Percentiles rank a stretch among this genome's conserved stretches.
Evolutionary conservation across 352 stramenopile genomes (phyloP).

Genomic region (Globisporangium nunn): DNA sequence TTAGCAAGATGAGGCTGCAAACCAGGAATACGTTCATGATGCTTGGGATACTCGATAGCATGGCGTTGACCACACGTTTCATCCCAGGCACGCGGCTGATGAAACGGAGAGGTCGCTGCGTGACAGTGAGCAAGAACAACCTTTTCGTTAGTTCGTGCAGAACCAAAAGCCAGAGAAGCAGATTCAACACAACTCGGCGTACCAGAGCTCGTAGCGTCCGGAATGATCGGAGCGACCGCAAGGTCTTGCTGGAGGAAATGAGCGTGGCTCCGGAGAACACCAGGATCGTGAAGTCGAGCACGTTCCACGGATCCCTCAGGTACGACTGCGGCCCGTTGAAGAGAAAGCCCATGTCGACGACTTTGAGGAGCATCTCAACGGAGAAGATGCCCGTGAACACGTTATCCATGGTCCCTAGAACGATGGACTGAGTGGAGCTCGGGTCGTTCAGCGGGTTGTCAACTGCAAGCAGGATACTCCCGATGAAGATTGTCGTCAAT

Average conservation of each 20-base stretch:
- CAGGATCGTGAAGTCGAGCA: constrained; percentile 68
- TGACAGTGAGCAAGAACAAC: background rate
- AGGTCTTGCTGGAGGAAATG: constrained; percentile 29
- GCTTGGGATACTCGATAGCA: constrained; percentile 64
- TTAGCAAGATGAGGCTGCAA: constrained; percentile 85
- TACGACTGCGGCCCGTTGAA: constrained; percentile 51
- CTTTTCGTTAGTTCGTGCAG: background rate
- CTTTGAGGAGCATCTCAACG: constrained; percentile 71
- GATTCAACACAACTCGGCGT: constrained; percentile 3
- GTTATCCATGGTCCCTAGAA: constrained; percentile 33
- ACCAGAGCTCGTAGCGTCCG: constrained; percentile 59
- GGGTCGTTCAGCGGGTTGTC: constrained; percentile 61
- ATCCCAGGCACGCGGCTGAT: constrained; percentile 62
- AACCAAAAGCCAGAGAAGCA: background rate
- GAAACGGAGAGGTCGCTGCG: constrained; percentile 45
- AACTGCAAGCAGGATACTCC: constrained; percentile 48
- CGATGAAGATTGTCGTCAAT: constrained; percentile 54
- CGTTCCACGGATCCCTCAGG: constrained; percentile 65
- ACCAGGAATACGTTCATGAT: constrained; percentile 79
- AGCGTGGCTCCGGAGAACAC: constrained; percentile 35
- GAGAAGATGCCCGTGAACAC: constrained; percentile 54
- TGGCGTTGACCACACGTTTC: constrained; percentile 68
- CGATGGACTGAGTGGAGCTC: constrained; percentile 16
- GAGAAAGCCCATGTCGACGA: constrained; percentile 56
- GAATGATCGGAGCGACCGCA: constrained; percentile 53